Conservation (phyloP, 2,329 filamentous ascomycete genomes). For the Colletotrichum sp. region DNA sequence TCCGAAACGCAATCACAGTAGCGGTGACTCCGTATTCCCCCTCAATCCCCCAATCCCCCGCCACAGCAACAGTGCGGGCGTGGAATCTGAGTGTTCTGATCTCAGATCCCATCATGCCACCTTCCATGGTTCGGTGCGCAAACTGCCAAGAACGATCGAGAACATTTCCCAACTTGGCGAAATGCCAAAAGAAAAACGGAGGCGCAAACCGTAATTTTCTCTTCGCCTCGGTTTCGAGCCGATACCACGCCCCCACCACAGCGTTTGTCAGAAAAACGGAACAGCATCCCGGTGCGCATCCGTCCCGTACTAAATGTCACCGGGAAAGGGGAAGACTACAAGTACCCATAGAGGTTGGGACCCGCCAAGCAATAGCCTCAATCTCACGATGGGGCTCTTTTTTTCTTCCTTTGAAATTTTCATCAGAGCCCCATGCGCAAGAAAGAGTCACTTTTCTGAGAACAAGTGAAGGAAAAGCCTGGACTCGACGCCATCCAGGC, state of each 20-base stretch:
- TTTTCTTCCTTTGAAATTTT: not conserved
- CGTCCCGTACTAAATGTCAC: not conserved
- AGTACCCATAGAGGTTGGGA: not conserved
- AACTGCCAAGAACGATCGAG: conserved; percentile 3
- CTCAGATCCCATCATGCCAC: conserved; percentile 1
- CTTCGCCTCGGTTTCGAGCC: not conserved
- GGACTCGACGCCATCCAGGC: not conserved
- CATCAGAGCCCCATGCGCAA: not conserved
- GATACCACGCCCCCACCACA: not conserved
- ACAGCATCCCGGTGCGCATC: not conserved
- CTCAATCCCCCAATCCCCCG: not conserved
- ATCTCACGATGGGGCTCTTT: not conserved
- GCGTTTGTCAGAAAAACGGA: not conserved
- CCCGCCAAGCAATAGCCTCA: not conserved
- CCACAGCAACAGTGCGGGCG: not conserved
- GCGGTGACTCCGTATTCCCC: not conserved
- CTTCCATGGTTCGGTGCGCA: not conserved
- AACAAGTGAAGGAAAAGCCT: not conserved
- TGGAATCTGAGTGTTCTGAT: not conserved
- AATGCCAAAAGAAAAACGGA: not conserved
- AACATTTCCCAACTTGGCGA: not conserved
- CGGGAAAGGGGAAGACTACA: not conserved
- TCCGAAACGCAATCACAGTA: not conserved
- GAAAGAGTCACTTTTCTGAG: not conserved
- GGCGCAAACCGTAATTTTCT: not conserved